phyloP scores from a whole-genome alignment of 169 alveolate genomes.

The Plasmodium malariae region DNA sequence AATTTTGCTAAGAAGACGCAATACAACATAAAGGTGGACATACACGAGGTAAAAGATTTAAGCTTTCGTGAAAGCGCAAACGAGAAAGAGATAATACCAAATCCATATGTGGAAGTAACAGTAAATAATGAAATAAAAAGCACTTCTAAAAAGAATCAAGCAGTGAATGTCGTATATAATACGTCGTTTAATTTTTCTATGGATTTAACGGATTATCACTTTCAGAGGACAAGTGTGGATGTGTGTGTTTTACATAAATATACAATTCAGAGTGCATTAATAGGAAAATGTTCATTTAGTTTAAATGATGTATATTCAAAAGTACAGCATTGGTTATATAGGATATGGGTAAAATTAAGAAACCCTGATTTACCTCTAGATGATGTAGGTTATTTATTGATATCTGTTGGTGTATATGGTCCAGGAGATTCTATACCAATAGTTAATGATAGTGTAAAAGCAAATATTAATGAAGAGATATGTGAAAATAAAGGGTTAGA shows the following conservation, averaged over 20 bases:
- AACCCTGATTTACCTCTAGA: slow-evolving; percentile 81
- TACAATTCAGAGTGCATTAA: slow-evolving; percentile 86
- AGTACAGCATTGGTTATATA: slow-evolving; percentile 89
- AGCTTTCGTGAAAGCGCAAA: slow-evolving; percentile 86
- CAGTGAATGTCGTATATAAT: slow-evolving; percentile 86
- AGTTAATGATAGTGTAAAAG: slow-evolving; percentile 83
- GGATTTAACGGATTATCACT: slow-evolving; percentile 84
- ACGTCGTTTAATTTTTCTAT: slow-evolving; percentile 87
- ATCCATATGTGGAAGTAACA: slow-evolving; percentile 83
- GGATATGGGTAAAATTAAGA: slow-evolving; percentile 88
- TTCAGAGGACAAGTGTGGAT: slow-evolving; percentile 85
- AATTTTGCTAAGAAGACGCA: slow-evolving; percentile 56
- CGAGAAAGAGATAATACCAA: slow-evolving; percentile 86
- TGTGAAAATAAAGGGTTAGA: slow-evolving; percentile 49
- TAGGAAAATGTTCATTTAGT: slow-evolving; percentile 89
- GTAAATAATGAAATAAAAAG: slow-evolving; percentile 79
- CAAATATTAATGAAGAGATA: slow-evolving; percentile 32
- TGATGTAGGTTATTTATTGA: slow-evolving; percentile 83
- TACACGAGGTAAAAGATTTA: slow-evolving; percentile 89
- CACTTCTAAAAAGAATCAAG: slow-evolving; percentile 83
- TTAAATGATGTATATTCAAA: slow-evolving; percentile 86
- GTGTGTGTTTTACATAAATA: slow-evolving; percentile 87
- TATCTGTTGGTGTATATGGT: slow-evolving; percentile 89
- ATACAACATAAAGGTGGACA: slow-evolving; percentile 88
- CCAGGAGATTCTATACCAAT: slow-evolving; percentile 91